Evolutionary conservation across 805 yeast species (phyloP).

Genomic region (Nakazawaea ernobii): DNA sequence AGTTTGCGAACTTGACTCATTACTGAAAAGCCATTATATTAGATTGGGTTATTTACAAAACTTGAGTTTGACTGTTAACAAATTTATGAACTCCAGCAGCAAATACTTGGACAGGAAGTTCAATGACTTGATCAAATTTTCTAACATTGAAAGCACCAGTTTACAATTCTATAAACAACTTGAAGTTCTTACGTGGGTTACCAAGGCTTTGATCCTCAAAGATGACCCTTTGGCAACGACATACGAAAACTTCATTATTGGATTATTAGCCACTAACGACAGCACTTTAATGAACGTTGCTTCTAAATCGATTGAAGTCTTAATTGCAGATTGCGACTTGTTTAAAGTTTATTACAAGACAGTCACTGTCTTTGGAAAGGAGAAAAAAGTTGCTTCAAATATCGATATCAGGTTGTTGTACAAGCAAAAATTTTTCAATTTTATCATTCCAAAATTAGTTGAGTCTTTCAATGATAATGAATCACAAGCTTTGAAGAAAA

Average conservation of each 20-base stretch:
- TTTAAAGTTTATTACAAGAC: slow-evolving; percentile 38
- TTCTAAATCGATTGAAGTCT: slow-evolving; percentile 55
- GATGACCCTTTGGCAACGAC: slow-evolving; percentile 36
- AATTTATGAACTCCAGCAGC: slow-evolving; percentile 34
- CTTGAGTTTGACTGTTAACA: slow-evolving; percentile 51
- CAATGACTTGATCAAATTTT: background rate
- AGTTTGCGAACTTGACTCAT: slow-evolving; percentile 12
- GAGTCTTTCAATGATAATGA: slow-evolving; percentile 30
- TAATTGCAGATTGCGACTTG: slow-evolving; percentile 62
- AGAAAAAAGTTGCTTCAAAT: slow-evolving; percentile 32
- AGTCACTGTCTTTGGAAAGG: slow-evolving; percentile 14
- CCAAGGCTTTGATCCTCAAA: slow-evolving; percentile 63
- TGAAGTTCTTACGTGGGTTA: slow-evolving; percentile 63
- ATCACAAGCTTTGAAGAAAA: slow-evolving; percentile 30
- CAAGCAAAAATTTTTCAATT: slow-evolving; percentile 74
- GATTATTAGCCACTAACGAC: slow-evolving; percentile 25
- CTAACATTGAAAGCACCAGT: background rate
- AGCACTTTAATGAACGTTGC: slow-evolving; percentile 28
- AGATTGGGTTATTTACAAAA: slow-evolving; percentile 54
- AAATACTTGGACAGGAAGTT: background rate
- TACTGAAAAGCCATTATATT: slow-evolving; percentile 23
- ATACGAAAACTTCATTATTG: slow-evolving; percentile 28
- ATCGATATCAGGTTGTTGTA: slow-evolving; percentile 62
- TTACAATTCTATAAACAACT: slow-evolving; percentile 24
- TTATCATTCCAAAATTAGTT: slow-evolving; percentile 51